phyloP scores from a whole-genome alignment of 202 grass and related monocot species.

The Musa balbisiana region DNA sequence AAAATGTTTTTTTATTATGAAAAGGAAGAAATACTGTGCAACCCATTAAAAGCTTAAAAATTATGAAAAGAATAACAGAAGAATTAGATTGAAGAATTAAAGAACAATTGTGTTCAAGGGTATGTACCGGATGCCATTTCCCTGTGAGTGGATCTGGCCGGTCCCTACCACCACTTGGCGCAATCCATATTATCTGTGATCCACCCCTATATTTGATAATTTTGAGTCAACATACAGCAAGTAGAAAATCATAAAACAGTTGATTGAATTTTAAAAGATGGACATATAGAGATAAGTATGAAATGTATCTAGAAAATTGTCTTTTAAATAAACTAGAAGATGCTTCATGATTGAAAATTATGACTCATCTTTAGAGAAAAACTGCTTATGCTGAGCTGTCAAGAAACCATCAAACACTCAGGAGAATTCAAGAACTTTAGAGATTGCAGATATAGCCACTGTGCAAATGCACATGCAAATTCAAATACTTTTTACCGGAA shows the following conservation, averaged over 20 bases:
- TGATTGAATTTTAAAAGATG: neutral
- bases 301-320: neutral
- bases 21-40: neutral
- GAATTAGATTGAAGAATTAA: neutral
- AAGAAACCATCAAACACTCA: neutral
- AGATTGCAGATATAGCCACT: neutral
- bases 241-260: constrained; percentile 11
- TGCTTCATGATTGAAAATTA: neutral
- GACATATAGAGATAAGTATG: constrained; percentile 7
- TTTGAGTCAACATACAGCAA: constrained; percentile 9
- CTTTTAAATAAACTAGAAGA: neutral
- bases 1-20: neutral
- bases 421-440: neutral
- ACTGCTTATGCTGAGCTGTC: neutral
- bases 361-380: neutral
- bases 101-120: constrained; percentile 18
- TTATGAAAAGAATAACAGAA: neutral
- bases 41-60: neutral
- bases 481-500: neutral
- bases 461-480: neutral
- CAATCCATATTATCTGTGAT: constrained; percentile 98
- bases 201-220: constrained; percentile 41
- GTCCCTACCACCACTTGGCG: constrained; percentile 96
- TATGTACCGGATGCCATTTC: constrained; percentile 85
- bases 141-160: constrained; percentile 63